Conservation (phyloP, 345 rosid species). For the Pelargonium nanum region DNA sequence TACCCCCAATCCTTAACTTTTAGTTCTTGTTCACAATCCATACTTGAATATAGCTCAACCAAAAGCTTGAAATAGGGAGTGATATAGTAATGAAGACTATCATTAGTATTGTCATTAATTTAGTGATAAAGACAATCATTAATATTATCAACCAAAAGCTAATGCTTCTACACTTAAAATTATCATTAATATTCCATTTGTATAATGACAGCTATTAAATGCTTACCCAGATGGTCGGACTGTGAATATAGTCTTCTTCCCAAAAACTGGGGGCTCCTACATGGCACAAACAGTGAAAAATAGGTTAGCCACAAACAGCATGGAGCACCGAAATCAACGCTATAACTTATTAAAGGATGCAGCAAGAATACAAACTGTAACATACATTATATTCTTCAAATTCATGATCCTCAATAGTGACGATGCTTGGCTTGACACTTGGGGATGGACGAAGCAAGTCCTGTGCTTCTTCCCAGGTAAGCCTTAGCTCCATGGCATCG, state of each 20-base stretch:
- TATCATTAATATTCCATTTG: neutral
- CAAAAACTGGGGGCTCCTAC: conserved; percentile 89
- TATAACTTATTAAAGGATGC: neutral
- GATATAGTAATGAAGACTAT: neutral
- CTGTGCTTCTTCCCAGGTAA: conserved; percentile 92
- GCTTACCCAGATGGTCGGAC: conserved; percentile 54
- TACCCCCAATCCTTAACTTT: neutral
- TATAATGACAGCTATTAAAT: conserved; percentile 6
- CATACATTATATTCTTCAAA: conserved; percentile 88
- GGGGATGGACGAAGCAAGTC: conserved; percentile 81
- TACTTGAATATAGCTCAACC: neutral
- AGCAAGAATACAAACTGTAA: neutral
- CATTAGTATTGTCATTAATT: too few relatives aligned
- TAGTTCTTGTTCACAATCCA: neutral
- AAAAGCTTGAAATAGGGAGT: neutral
- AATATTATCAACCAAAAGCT: too few relatives aligned
- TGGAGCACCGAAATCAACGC: neutral
- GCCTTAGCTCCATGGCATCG: conserved; percentile 61
- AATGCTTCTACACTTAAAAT: neutral
- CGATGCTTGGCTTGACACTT: conserved; percentile 38
- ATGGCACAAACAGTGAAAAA: conserved; percentile 15
- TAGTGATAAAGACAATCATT: neutral
- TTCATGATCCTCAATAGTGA: conserved; percentile 64
- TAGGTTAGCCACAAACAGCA: neutral
- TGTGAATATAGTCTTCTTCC: conserved; percentile 66